Evolutionary conservation across 1,284 basidiomycete species (phyloP).

Genomic region (Schizophyllum amplum): DNA sequence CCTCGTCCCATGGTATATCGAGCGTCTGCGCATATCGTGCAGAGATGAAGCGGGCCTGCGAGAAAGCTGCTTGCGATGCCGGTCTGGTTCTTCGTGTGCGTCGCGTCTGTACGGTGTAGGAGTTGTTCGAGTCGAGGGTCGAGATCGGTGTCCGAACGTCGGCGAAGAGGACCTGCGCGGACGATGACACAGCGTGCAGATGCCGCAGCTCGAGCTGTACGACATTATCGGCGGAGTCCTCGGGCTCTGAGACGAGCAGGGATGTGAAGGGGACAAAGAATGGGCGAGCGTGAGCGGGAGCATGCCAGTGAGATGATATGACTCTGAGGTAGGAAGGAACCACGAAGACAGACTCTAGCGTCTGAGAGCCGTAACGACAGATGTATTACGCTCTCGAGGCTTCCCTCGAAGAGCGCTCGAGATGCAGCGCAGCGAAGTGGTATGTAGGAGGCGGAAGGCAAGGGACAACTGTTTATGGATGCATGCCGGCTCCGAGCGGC

Average conservation of each 20-base stretch:
- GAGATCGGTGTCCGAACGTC: slow-evolving; percentile 31
- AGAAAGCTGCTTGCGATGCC: slow-evolving; percentile 40
- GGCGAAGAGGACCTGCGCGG: slow-evolving; percentile 51
- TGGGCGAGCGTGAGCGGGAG: not conserved
- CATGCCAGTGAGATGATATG: not conserved
- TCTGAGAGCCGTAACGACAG: too few relatives aligned
- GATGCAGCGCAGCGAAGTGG: too few relatives aligned
- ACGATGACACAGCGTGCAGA: slow-evolving; percentile 48
- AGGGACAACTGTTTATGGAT: not conserved
- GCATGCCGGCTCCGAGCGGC: not conserved
- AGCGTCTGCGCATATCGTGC: slow-evolving; percentile 38
- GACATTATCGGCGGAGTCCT: not conserved
- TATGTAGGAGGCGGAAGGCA: not conserved
- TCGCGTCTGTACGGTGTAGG: slow-evolving; percentile 33
- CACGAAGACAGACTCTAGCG: too few relatives aligned
- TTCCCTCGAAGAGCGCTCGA: too few relatives aligned
- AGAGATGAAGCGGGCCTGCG: slow-evolving; percentile 42
- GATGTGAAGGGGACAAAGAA: slow-evolving; percentile 2
- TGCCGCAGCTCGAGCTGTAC: slow-evolving; percentile 60
- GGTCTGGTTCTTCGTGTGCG: slow-evolving; percentile 37
- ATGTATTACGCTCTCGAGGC: too few relatives aligned
- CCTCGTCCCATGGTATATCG: slow-evolving; percentile 51
- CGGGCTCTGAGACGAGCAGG: not conserved
- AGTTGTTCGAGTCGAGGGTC: slow-evolving; percentile 12
- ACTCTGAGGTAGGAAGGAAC: too few relatives aligned